Evolutionary conservation across 306 rosid genomes (phyloP).

Genomic region (Trifolium dubium): DNA sequence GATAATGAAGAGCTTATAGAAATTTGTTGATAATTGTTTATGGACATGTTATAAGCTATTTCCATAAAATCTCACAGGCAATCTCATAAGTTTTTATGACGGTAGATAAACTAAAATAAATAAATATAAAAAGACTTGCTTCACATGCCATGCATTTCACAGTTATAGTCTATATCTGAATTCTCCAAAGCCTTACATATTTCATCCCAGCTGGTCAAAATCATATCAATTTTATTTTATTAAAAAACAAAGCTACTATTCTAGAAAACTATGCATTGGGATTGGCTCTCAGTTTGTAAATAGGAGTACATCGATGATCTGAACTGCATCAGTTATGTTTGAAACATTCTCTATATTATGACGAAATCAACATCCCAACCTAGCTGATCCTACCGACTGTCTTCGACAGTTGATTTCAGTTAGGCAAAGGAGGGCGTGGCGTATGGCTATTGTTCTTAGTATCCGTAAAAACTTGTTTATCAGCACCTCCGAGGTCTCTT

Average conservation of each 20-base stretch:
- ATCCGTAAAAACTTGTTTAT: neutral
- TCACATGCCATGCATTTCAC: neutral
- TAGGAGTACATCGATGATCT: constrained; percentile 3
- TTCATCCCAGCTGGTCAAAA: constrained; percentile 35
- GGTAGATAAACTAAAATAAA: too few species aligned
- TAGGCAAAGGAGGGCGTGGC: constrained; percentile 42
- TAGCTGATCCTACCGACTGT: constrained; percentile 32
- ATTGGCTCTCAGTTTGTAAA: constrained; percentile 14
- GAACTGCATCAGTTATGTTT: constrained; percentile 22
- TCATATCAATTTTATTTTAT: constrained; percentile 19
- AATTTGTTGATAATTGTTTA: too few species aligned
- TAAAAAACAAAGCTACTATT: neutral
- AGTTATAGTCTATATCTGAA: neutral
- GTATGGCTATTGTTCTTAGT: constrained; percentile 1
- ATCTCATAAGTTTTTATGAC: too few species aligned
- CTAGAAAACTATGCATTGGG: constrained; percentile 14
- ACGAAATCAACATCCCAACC: constrained; percentile 40
- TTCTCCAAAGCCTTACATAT: constrained; percentile 1
- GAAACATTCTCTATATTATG: constrained; percentile 8
- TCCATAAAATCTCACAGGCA: too few species aligned
- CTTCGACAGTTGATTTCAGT: constrained; percentile 30
- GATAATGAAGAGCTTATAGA: too few species aligned
- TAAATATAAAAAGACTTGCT: too few species aligned
- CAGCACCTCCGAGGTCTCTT: constrained; percentile 55
- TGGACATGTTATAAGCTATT: too few species aligned